A percentile compares a stretch with the other conserved stretches of the same genome.
phyloP scores from a whole-genome alignment of 2,329 filamentous ascomycete genomes.

The Leptosphaerulina australis region DNA sequence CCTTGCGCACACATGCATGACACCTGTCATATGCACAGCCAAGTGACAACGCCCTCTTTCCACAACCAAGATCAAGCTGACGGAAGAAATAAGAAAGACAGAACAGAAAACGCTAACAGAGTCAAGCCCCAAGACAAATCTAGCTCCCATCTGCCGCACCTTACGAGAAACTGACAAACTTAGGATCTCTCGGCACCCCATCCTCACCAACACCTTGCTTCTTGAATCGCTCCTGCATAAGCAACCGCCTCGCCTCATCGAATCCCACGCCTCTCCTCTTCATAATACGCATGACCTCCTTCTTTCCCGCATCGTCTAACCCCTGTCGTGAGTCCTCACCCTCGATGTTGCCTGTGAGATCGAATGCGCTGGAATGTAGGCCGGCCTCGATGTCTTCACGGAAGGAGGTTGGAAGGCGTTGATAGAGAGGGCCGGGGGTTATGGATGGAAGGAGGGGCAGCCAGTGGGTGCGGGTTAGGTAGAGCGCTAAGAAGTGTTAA shows the following conservation, averaged over 20 bases:
- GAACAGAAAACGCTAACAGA: conserved; percentile 2
- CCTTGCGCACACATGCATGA: background rate
- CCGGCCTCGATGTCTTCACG: conserved; percentile 85
- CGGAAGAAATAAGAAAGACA: background rate
- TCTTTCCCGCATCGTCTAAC: conserved; percentile 79
- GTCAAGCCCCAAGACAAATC: background rate
- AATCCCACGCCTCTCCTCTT: conserved; percentile 81
- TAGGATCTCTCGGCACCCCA: conserved; percentile 85
- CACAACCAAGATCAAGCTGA: background rate
- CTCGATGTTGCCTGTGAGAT: conserved; percentile 79
- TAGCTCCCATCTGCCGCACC: background rate
- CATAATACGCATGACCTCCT: conserved; percentile 88
- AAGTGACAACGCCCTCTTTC: background rate
- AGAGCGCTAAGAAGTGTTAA: conserved; percentile 63
- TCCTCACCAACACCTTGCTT: conserved; percentile 89
- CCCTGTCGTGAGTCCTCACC: conserved; percentile 78
- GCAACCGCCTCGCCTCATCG: conserved; percentile 86
- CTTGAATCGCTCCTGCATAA: conserved; percentile 83
- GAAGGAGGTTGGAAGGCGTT: conserved; percentile 78
- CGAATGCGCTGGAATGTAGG: conserved; percentile 81
- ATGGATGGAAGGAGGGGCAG: conserved; percentile 65
- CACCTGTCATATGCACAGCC: background rate
- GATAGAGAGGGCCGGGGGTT: conserved; percentile 70
- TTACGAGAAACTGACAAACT: conserved; percentile 87
- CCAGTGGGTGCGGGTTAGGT: conserved; percentile 82